Percentiles rank a stretch among this genome's conserved stretches.
Evolutionary conservation across 805 yeast species (phyloP).

Genomic region (Ogataea zsoltii): DNA sequence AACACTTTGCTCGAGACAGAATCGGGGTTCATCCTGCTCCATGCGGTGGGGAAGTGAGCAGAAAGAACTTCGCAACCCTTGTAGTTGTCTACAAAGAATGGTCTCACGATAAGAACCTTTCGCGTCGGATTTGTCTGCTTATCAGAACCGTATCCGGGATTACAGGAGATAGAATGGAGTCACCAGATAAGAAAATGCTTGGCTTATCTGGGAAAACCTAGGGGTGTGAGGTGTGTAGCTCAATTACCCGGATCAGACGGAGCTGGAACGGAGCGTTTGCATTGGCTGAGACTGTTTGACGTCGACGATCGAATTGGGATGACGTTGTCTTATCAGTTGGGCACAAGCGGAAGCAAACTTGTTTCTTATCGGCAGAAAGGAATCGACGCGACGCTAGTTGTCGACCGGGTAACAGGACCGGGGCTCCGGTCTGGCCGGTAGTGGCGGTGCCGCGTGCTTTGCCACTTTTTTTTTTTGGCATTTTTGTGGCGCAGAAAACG

Average conservation of each 20-base stretch:
- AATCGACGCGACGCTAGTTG: slow-evolving; percentile 1
- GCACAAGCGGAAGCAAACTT: too few relatives aligned
- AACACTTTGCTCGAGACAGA: background rate
- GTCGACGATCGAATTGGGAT: too few relatives aligned
- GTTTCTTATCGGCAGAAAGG: too few relatives aligned
- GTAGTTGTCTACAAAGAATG: background rate
- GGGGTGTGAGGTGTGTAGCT: background rate
- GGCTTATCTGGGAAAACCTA: background rate
- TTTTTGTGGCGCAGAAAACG: background rate
- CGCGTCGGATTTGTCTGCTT: background rate
- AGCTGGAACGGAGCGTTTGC: too few relatives aligned
- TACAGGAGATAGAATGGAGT: slow-evolving; percentile 1
- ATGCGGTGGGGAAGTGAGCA: background rate
- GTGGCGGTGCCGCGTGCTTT: background rate
- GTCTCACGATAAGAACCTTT: background rate
- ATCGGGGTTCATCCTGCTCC: slow-evolving; percentile 1
- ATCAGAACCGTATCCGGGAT: background rate
- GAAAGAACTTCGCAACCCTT: background rate
- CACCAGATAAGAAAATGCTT: slow-evolving; percentile 1
- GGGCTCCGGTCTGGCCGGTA: background rate
- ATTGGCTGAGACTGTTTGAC: too few relatives aligned
- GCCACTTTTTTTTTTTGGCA: too few relatives aligned
- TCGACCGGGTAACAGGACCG: slow-evolving; percentile 1
- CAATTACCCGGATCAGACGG: too few relatives aligned
- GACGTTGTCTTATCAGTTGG: too few relatives aligned